Conservation (phyloP, 495 filamentous ascomycete species). For the Xylaria intraflava region DNA sequence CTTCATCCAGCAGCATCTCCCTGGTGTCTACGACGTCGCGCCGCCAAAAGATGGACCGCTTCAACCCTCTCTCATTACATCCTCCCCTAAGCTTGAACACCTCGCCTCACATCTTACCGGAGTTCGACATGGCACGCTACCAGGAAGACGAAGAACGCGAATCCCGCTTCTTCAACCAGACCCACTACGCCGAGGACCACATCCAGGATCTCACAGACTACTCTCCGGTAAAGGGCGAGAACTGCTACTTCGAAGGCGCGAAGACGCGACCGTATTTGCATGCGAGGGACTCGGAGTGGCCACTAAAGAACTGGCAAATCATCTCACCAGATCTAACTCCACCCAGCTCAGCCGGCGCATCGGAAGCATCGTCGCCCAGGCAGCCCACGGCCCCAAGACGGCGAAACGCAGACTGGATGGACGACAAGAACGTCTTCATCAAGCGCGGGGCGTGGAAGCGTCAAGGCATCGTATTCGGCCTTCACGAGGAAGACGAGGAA, state of each 20-base stretch:
- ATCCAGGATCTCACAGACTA: constrained; percentile 16
- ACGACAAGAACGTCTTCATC: constrained; percentile 32
- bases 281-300: constrained; percentile 22
- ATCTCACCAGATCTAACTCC: constrained; percentile 19
- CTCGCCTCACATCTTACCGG: constrained; percentile 21
- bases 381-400: constrained; percentile 3
- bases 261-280: constrained; percentile 13
- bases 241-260: constrained; percentile 17
- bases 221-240: constrained; percentile 17
- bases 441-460: constrained; percentile 46
- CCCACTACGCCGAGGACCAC: constrained; percentile 16
- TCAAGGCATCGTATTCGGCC: constrained; percentile 40
- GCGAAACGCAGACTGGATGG: constrained; percentile 23
- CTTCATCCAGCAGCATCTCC: constrained; percentile 22
- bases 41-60: constrained; percentile 6
- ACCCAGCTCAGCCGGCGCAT: constrained; percentile 13
- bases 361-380: constrained; percentile 12
- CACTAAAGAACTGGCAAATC: constrained; percentile 25
- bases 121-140: constrained; percentile 16
- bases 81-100: constrained; percentile 25
- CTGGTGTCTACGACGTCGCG: constrained; percentile 8
- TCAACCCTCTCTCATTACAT: constrained; percentile 25
- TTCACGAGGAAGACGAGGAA: constrained; percentile 16
- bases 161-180: constrained; percentile 19
- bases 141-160: constrained; percentile 22